A percentile compares a stretch with the other conserved stretches of the same genome.
phyloP scores from a whole-genome alignment of 2,329 filamentous ascomycete species.

The Coniochaeta sp. region DNA sequence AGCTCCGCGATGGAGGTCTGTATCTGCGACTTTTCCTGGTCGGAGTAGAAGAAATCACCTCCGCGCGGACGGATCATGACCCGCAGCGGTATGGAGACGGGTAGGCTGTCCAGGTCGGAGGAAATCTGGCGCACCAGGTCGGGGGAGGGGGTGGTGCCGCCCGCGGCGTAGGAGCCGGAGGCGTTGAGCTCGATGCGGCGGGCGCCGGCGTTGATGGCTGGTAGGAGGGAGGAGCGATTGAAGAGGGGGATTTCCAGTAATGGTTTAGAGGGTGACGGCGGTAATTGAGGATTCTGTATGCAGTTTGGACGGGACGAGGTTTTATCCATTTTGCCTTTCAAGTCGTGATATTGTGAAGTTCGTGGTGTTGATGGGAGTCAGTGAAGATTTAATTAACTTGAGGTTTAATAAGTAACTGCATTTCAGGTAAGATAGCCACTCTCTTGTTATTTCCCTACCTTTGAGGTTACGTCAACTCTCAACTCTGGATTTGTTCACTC shows the following conservation, averaged over 20 bases:
- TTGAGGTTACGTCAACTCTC: too few species aligned
- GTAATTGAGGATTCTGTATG: too few species aligned
- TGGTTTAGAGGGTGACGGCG: neutral
- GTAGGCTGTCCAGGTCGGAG: neutral
- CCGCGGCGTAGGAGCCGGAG: slow-evolving; percentile 37
- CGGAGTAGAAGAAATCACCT: slow-evolving; percentile 42
- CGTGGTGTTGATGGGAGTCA: too few species aligned
- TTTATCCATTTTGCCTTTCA: neutral
- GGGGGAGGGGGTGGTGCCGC: slow-evolving; percentile 40
- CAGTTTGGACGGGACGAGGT: too few species aligned
- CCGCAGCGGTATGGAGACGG: slow-evolving; percentile 33
- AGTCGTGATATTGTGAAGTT: too few species aligned
- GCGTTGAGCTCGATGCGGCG: slow-evolving; percentile 47
- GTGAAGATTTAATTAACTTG: too few species aligned
- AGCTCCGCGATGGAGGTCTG: slow-evolving; percentile 26
- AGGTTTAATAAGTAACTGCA: too few species aligned
- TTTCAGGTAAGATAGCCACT: too few species aligned
- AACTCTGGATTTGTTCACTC: too few species aligned
- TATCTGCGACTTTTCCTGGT: slow-evolving; percentile 37
- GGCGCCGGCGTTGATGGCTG: slow-evolving; percentile 34
- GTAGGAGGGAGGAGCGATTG: slow-evolving; percentile 29
- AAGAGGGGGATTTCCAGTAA: slow-evolving; percentile 44
- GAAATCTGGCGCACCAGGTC: neutral
- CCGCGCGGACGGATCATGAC: slow-evolving; percentile 49
- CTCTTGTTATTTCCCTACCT: too few species aligned